phyloP scores from a whole-genome alignment of 1,284 basidiomycete genomes.

The Ustilago loliicola region DNA sequence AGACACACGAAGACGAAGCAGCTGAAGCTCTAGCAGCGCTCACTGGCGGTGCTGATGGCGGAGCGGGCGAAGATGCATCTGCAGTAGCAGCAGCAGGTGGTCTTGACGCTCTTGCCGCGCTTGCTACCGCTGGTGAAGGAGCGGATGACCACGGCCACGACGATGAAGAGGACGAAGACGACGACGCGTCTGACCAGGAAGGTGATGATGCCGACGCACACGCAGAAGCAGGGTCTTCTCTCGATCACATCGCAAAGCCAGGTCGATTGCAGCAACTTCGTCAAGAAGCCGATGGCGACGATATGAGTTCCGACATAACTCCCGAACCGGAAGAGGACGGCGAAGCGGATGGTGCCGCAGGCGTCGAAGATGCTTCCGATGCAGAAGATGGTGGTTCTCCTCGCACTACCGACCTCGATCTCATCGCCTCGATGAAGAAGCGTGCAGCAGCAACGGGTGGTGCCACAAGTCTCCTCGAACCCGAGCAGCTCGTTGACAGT shows the following conservation, averaged over 20 bases:
- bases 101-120: constrained; percentile 60
- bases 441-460: constrained; percentile 64
- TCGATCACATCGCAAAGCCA: constrained; percentile 22
- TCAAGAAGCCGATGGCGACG: constrained; percentile 38
- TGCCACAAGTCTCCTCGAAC: constrained; percentile 58
- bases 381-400: constrained; percentile 45
- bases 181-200: constrained; percentile 35
- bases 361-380: constrained; percentile 37
- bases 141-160: constrained; percentile 24
- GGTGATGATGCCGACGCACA: constrained; percentile 23
- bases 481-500: constrained; percentile 55
- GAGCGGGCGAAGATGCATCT: constrained; percentile 18
- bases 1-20: constrained; percentile 58
- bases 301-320: constrained; percentile 53
- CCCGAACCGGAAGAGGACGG: constrained; percentile 48
- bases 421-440: constrained; percentile 60
- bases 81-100: constrained; percentile 38
- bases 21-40: constrained; percentile 59
- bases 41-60: constrained; percentile 40
- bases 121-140: constrained; percentile 49
- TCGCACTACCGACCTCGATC: constrained; percentile 45
- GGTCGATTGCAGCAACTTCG: constrained; percentile 36
- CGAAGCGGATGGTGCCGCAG: constrained; percentile 20
- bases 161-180: constrained; percentile 45
- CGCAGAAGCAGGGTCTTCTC: constrained; percentile 3